Base-by-base conservation (phyloP, 1,139 yeast genomes). In the Lodderomyces beijingensis region DNA sequence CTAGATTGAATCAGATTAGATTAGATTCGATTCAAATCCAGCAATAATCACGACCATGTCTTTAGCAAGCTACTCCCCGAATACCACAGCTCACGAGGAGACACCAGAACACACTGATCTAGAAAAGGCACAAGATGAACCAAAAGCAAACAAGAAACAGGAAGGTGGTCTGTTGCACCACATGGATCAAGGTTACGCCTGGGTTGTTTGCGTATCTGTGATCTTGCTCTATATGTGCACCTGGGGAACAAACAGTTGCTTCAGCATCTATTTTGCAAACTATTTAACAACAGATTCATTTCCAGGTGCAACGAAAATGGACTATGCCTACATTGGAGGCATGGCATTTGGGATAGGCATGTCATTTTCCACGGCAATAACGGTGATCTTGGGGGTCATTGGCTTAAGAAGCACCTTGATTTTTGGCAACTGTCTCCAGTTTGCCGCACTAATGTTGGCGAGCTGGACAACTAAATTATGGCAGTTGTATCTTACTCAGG, bases 401-500 rank as follows among this genome's bases (percentile, higher is more conserved):
- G 79, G 79, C 0, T 54, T 62, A 3, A 59, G 58, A 34, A 36
- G 44, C 5, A 54, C 64, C 15, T 57, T 72, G 2, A 41, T 61
- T 2, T 25, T 66, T 2, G 79, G 79, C 2, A 68, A 65, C 32
- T 43, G 61, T n/a, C 40, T 72, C 11, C 79, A 77, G 42, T 65
- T 75, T 37, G 64, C 63, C 1, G 76, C 73, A 0, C 60, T 69
- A 20, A 52, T 77, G 50, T 55, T 78, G 38, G 82, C 84, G 2
- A 68, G 78, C 32, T 78, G 62, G 50, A 49, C 77, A 2, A 63
- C 50, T 2, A 64, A 65, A 5, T 50, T 72, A 13, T 74, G 79
- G 72, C 76, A 75, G 39, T 44, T 78, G 16, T 75, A 66, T 43
- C 49, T 70, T 30, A 63, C 75, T 2, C 78, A 73, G 46, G 79